A percentile compares a stretch with the other conserved stretches of the same genome.
phyloP scores from a whole-genome alignment of 129 eudicot species.

The Rutidosis leptorrhynchoides region DNA sequence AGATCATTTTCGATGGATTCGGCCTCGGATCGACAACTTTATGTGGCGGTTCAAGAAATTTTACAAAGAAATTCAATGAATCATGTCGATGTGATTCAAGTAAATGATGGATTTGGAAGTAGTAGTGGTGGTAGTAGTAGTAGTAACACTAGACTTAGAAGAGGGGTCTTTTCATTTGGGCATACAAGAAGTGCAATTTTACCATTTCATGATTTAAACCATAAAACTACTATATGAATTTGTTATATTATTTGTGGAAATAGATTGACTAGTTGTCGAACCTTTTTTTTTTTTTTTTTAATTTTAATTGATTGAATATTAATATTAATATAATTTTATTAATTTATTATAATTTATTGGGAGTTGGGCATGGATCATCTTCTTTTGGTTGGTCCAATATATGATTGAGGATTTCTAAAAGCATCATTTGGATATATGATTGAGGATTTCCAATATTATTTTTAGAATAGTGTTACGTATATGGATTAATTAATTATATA shows the following conservation, averaged over 20 bases:
- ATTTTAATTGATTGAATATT: neutral
- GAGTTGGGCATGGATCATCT: conserved; percentile 26
- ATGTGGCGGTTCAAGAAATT: conserved; percentile 63
- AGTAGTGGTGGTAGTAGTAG: conserved; percentile 45
- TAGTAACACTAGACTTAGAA: conserved; percentile 35
- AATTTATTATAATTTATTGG: conserved; percentile 1
- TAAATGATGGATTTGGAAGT: conserved; percentile 29
- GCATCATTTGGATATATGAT: conserved; percentile 1
- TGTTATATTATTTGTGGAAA: conserved; percentile 1
- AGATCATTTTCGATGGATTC: conserved; percentile 93
- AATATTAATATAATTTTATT: neutral
- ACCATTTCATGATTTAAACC: conserved; percentile 46
- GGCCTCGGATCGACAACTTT: conserved; percentile 60
- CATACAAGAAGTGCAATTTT: conserved; percentile 62
- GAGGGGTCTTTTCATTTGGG: conserved; percentile 77
- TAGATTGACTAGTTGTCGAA: conserved; percentile 13
- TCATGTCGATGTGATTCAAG: conserved; percentile 27
- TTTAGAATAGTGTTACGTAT: neutral
- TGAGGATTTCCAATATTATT: conserved; percentile 9
- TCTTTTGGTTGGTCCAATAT: conserved; percentile 31
- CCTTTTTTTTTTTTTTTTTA: conserved; percentile 10
- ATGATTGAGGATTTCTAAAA: conserved; percentile 11
- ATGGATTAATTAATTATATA: too few relatives aligned
- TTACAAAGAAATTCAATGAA: conserved; percentile 22
- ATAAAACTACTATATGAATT: conserved; percentile 9